phyloP scores from a whole-genome alignment of 73 alveolate species.

The Tetrahymena borealis region DNA sequence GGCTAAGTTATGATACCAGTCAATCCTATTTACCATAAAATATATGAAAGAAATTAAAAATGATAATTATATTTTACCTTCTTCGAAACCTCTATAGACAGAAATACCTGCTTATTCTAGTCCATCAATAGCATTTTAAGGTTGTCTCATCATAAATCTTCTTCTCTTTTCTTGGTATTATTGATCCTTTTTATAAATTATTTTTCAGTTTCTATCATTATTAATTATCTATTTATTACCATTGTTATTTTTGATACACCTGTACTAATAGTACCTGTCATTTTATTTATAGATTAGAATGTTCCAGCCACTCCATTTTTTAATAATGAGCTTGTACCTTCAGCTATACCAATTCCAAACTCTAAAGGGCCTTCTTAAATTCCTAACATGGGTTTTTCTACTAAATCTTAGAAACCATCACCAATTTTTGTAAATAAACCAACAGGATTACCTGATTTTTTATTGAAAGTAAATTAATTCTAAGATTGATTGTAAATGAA shows the following conservation, averaged over 20 bases:
- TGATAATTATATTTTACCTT: neutral
- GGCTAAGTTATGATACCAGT: constrained; percentile 76
- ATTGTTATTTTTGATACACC: constrained; percentile 70
- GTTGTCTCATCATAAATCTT: constrained; percentile 22
- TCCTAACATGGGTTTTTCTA: constrained; percentile 94
- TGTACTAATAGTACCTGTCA: constrained; percentile 79
- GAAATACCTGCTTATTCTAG: constrained; percentile 8
- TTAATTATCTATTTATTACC: neutral
- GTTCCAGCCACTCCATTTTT: constrained; percentile 92
- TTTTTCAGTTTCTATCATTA: neutral
- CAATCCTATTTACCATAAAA: constrained; percentile 35
- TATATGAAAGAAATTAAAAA: neutral
- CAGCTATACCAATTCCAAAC: constrained; percentile 79
- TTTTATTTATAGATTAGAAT: constrained; percentile 82
- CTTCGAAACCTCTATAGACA: neutral
- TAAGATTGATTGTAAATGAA: constrained; percentile 53
- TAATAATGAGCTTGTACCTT: constrained; percentile 84
- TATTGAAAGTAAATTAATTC: too few species aligned
- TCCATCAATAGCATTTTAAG: constrained; percentile 26
- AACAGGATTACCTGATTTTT: constrained; percentile 94
- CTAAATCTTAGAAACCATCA: constrained; percentile 90
- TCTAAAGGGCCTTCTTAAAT: constrained; percentile 82
- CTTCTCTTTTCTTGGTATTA: constrained; percentile 78
- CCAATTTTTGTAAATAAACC: constrained; percentile 78
- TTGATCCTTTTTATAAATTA: constrained; percentile 48